Base-by-base conservation (phyloP, 768 basidiomycete genomes). In the Calocybe indica region DNA sequence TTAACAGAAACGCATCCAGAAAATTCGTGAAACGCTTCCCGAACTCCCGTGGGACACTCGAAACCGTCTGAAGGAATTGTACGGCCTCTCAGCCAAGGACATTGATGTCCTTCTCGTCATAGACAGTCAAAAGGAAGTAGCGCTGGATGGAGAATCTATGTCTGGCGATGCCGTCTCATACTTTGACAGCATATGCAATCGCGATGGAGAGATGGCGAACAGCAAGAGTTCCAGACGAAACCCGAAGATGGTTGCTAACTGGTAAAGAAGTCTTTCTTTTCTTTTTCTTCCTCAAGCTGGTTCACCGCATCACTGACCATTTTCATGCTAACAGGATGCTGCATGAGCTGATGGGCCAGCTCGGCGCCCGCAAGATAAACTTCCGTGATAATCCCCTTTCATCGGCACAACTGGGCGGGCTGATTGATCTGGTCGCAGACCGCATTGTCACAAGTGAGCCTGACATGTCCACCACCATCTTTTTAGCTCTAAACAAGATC, bases 331-430 rank as follows among this genome's bases (percentile, higher is more conserved):
- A 9, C 58, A 95, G 93, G 92, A 79, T 97, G 66, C 82, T 82
- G 3, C 89, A 98, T 50, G 90, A 94, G 51, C 73, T 96, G 0
- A 68, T 94, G 2, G 92, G 92, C 0, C 85, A 87, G 53, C 73
- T 97, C 2, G 69, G 83, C 1, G 72, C 74, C 2, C 67, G 73
- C 30, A 75, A 78, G 37, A 70, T 76, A 40, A 71, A 73, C 13
- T 75, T 79, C 33, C 80, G 62, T 34, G 70, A 80, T 6, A 85
- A 85, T 46, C 72, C 82, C 0, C 57, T 96, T 8, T 72, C 83
- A 5, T 65, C 73, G 0, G 64, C 60, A 8, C 83, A 88, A 55
- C 69, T 99, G 64, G 85, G 88, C 5, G 77, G 83, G 47, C 64
- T 99, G 35, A 74, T 97, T 35, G 85, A 88, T 53, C 66, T 93